Conservation (phyloP, 805 yeast genomes). For the Wickerhamomyces canadensis region DNA sequence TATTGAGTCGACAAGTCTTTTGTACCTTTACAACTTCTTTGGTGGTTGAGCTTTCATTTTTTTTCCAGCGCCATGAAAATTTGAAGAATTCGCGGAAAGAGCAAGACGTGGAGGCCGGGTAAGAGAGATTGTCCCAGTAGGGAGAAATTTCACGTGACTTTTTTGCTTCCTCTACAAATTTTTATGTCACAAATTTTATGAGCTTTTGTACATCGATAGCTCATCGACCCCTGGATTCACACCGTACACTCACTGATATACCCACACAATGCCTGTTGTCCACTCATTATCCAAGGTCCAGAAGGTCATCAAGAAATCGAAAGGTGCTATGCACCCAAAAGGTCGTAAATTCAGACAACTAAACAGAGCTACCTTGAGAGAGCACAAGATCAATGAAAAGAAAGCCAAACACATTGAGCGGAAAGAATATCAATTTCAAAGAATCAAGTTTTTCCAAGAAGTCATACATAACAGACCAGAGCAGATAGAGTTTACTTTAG, state of each 20-base stretch:
- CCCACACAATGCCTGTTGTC: conserved; percentile 51
- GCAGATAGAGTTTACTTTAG: conserved; percentile 39
- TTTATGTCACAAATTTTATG: not conserved
- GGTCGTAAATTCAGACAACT: conserved; percentile 86
- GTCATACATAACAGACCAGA: conserved; percentile 40
- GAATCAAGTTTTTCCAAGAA: conserved; percentile 57
- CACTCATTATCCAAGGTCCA: conserved; percentile 63
- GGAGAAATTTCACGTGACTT: too few relatives aligned
- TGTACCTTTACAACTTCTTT: too few relatives aligned
- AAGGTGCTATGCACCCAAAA: conserved; percentile 69
- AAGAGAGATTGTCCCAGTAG: too few relatives aligned
- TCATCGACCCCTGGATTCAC: too few relatives aligned
- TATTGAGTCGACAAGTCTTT: too few relatives aligned
- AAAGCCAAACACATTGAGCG: conserved; percentile 54
- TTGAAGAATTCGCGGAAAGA: too few relatives aligned
- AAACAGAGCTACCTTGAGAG: conserved; percentile 82
- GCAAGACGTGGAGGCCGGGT: too few relatives aligned
- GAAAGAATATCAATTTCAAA: conserved; percentile 53
- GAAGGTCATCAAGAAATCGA: conserved; percentile 50
- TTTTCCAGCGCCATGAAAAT: too few relatives aligned
- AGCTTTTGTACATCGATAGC: too few relatives aligned
- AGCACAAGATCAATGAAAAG: conserved; percentile 57
- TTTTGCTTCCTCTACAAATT: not conserved
- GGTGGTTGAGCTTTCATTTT: too few relatives aligned
- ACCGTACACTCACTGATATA: too few relatives aligned